A percentile compares a stretch with the other conserved stretches of the same genome.
These are phyloP conservation scores for Populus tomentosa DNA, from an alignment of 441 rosid species.

Conservation along the genomic window DNA sequence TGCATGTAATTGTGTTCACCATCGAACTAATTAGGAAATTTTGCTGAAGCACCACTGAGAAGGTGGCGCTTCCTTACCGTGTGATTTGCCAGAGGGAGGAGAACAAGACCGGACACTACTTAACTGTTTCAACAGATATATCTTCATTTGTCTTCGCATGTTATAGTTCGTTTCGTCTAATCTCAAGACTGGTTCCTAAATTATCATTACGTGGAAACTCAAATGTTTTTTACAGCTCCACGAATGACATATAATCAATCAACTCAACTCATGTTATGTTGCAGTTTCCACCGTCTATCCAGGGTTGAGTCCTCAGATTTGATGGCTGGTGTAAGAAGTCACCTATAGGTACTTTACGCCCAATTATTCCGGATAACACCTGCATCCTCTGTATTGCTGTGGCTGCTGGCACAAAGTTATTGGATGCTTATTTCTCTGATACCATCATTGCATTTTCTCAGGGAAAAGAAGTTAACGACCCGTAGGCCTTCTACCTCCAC, in stretches of 20 bases:
- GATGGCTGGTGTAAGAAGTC: too few relatives aligned
- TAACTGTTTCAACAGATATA: neutral
- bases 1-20: too few relatives aligned
- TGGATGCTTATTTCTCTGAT: constrained; percentile 15
- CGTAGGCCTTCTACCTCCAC: constrained; percentile 12
- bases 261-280: too few relatives aligned
- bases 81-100: neutral
- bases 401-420: constrained; percentile 16
- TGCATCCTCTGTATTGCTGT: constrained; percentile 23
- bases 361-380: constrained; percentile 19
- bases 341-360: neutral
- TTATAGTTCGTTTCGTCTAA: too few relatives aligned
- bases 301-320: too few relatives aligned
- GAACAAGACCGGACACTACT: neutral
- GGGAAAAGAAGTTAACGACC: constrained; percentile 1
- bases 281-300: too few relatives aligned
- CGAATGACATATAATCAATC: neutral
- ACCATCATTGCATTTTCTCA: constrained; percentile 12
- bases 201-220: too few relatives aligned
- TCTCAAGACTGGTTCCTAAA: too few relatives aligned
- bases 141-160: too few relatives aligned
- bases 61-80: neutral
- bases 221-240: too few relatives aligned
- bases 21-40: too few relatives aligned
- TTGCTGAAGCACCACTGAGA: neutral